Base-by-base conservation (phyloP, 805 yeast species). In the Ogataea henricii region DNA sequence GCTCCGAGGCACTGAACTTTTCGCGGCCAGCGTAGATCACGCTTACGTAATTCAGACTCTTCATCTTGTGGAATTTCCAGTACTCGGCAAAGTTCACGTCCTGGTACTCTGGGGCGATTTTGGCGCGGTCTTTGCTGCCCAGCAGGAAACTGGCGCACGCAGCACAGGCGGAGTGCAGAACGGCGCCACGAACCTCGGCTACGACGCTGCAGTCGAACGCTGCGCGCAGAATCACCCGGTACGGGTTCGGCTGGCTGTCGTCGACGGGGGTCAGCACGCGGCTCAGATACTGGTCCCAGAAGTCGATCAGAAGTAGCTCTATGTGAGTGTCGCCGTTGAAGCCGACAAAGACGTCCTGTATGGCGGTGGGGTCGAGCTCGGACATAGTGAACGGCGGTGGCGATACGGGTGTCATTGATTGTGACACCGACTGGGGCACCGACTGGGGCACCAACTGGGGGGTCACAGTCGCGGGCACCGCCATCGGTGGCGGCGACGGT, bases 31-130 rank as follows among this genome's bases (percentile, higher is more conserved):
- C 33, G 14, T 39, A 39, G 10, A 25, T 18, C 16, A 39, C 23
- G 8, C 33, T 17, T 5, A 27, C 33, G 13, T 26, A 39, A 8
- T 39, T 39, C 33, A 39, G 10, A 27, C 42, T 39, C 25, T 39
- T 39, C 42, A 39, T 39, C 25, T 39, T 39, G 23, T 39, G 42
- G 26, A 26, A 39, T 10, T 39, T 39, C 34, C 42, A 39, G 25
- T 39, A 39, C 33, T 39, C 42, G 9, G 16, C 22, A 17, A 39
- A 39, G 25, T 39, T 29, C n/a, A 39, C 25, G 23, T 25, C 7
- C 8, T 16, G 25, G 33, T 39, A 39, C 12, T 39, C 34, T 16
- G 42, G 25, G 6, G 32, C 42, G 14, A 39, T 39, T 8, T 25
- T 26, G 16, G 42, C 33, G 12, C 33, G 32, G 9, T 39, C 22